phyloP scores from a whole-genome alignment of 148 eudicot species.

The Polygonum aviculare region DNA sequence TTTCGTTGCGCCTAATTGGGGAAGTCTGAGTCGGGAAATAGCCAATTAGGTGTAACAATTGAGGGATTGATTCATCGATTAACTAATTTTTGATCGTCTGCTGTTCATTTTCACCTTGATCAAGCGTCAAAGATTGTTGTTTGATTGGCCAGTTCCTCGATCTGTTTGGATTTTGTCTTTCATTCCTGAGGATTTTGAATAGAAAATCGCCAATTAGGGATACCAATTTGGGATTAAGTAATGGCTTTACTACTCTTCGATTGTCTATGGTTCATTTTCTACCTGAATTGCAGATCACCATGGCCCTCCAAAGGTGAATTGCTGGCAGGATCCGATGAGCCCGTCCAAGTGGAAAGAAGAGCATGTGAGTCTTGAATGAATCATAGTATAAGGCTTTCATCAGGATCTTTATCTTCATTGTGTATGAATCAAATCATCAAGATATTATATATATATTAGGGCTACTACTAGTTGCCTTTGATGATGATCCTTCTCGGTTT shows the following conservation, averaged over 20 bases:
- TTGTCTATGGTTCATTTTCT: background rate
- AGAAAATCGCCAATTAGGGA: background rate
- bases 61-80: background rate
- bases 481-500: background rate
- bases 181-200: background rate
- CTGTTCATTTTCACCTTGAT: background rate
- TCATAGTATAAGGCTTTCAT: background rate
- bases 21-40: background rate
- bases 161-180: background rate
- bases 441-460: background rate
- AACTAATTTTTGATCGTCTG: background rate
- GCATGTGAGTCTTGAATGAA: constrained; percentile 39
- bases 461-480: background rate
- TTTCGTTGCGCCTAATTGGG: background rate
- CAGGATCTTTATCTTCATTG: background rate
- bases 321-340: constrained; percentile 71
- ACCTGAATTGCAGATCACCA: constrained; percentile 47
- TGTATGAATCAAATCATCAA: background rate
- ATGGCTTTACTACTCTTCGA: background rate
- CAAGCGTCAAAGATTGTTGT: background rate
- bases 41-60: background rate
- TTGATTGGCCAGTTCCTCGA: background rate
- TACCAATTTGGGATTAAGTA: background rate
- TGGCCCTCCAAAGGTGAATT: constrained; percentile 51
- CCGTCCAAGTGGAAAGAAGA: constrained; percentile 94